Conservation (phyloP, 1,284 basidiomycete species). For the Rhodotorula sp. region DNA sequence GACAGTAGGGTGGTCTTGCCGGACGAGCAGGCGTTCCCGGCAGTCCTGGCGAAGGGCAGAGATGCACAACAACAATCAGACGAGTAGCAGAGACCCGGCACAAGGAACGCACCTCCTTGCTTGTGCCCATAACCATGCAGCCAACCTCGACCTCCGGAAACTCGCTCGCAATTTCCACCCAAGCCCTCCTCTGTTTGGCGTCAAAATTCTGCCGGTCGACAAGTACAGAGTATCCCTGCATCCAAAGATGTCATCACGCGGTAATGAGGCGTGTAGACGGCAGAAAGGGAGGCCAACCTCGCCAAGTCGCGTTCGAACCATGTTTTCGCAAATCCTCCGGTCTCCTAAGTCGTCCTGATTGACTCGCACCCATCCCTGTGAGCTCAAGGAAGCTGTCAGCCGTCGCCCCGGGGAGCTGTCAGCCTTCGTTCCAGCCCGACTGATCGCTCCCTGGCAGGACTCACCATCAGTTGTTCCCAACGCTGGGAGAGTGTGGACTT, state of each 20-base stretch:
- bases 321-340: conserved; percentile 26
- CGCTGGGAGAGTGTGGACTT: conserved; percentile 17
- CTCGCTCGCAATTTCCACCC: conserved; percentile 39
- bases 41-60: conserved; percentile 19
- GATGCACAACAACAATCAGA: background rate
- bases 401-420: background rate
- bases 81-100: background rate
- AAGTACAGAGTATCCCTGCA: conserved; percentile 36
- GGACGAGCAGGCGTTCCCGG: conserved; percentile 22
- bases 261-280: background rate
- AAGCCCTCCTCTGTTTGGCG: conserved; percentile 34
- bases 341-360: conserved; percentile 41
- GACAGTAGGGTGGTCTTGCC: conserved; percentile 40
- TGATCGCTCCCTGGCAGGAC: no score
- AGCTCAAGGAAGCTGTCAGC: background rate
- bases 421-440: no score
- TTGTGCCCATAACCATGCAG: conserved; percentile 39
- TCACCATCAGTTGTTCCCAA: no score
- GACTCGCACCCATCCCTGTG: conserved; percentile 35
- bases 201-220: conserved; percentile 46
- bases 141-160: conserved; percentile 30
- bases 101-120: conserved; percentile 12
- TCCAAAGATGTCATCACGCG: background rate
- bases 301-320: conserved; percentile 4
- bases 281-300: background rate